Base-by-base conservation (phyloP, 371 early-diverging fungal genomes). In the Basidiobolus meristosporus region DNA sequence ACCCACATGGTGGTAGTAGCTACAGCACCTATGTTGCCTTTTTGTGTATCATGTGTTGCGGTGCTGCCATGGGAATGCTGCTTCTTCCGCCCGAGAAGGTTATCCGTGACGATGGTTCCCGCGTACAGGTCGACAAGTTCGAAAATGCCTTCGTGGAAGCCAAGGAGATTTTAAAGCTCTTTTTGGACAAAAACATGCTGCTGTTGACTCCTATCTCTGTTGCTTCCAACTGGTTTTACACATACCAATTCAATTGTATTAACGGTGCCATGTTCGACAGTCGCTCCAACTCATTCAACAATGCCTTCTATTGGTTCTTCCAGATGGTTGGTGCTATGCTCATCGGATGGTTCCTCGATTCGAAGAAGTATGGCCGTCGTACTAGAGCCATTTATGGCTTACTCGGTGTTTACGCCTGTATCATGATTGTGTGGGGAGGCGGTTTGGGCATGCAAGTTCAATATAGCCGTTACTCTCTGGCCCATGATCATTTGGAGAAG, bases 151-250 rank as follows among this genome's bases (percentile, higher is more conserved):
- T 47, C n/a, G 32, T 44, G 10, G 82, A 83, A 51, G 46, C 70
- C 19, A 50, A 62, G 14, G 63, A 68, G 22, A 62, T 77, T 23
- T 16, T 74, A 12, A 52, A 52, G 35, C 65, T 78, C 7, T 83
- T 80, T 63, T 45, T 44, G 23, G 73, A 83, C 47, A 69, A 68
- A 63, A 61, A 61, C 42, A 60, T 80, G 58, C 46, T 70, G 12
- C 36, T 53, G 19, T 51, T 82, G 37, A 39, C 72, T 11, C 81
- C 81, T 29, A 62, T 78, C 50, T 78, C 72, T 53, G 58, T 79
- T 39, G 58, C 77, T 14, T 74, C 77, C 47, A 82, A 82, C 48
- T 79, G 75, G 65, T 66, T 77, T 57, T 81, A 79, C 53, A 59
- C 75, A 11, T 81, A 79, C 51, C 80, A 82, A 44, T 73, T 70